Evolutionary conservation across 495 filamentous ascomycete genomes (phyloP).

Genomic region (Evansstolkia leycettana): DNA sequence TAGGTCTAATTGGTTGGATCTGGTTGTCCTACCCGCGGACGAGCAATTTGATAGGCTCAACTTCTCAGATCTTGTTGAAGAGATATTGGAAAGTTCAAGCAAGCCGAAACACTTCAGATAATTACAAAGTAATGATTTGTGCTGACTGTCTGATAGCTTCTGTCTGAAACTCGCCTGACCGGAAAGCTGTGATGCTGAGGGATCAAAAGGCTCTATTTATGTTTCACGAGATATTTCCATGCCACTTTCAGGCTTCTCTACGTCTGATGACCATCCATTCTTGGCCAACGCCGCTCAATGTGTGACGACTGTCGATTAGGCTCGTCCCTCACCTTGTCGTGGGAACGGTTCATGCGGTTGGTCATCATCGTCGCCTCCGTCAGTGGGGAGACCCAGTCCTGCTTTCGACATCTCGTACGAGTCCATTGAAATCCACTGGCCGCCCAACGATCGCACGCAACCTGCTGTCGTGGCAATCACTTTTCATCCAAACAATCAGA

Average conservation of each 20-base stretch:
- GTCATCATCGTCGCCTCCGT: conserved; percentile 18
- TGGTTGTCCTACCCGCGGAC: conserved; percentile 14
- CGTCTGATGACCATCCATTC: conserved; percentile 14
- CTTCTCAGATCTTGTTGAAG: conserved; percentile 15
- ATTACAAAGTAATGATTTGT: conserved; percentile 13
- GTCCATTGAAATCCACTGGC: conserved; percentile 21
- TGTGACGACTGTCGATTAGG: conserved; percentile 29
- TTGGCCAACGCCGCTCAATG: conserved; percentile 26
- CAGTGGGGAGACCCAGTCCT: conserved; percentile 29
- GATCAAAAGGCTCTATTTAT: conserved; percentile 34
- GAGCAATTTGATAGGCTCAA: conserved; percentile 26
- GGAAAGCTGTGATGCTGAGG: conserved; percentile 16
- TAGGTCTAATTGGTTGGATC: conserved; percentile 22
- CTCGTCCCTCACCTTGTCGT: conserved; percentile 17
- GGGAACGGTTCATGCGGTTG: conserved; percentile 22
- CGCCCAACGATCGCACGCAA: conserved; percentile 33
- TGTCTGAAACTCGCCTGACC: conserved; percentile 27
- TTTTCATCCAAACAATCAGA: conserved; percentile 16
- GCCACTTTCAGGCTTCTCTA: conserved; percentile 10
- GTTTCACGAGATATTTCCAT: conserved; percentile 23
- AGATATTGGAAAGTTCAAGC: conserved; percentile 6
- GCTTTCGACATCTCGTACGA: conserved; percentile 22
- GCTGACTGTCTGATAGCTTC: conserved; percentile 15
- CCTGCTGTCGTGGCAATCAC: conserved; percentile 26
- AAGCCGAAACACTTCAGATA: conserved; percentile 19